Conservation (phyloP, 768 basidiomycete genomes). For the Trametes elegans region DNA sequence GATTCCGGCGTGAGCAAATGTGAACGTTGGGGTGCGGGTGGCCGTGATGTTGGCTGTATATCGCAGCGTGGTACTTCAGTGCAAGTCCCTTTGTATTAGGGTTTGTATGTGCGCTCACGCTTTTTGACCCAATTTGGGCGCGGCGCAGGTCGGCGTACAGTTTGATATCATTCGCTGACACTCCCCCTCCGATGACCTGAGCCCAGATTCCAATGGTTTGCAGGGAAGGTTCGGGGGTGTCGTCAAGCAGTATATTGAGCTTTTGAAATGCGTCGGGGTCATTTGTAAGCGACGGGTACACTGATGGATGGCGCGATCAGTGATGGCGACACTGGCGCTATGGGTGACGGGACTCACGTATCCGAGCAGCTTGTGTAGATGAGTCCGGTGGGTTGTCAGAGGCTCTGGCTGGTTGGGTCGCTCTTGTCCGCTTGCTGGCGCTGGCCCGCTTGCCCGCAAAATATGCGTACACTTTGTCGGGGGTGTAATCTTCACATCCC, state of each 20-base stretch:
- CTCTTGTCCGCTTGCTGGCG: not conserved
- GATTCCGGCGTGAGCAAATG: slow-evolving; percentile 14
- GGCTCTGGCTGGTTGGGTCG: not conserved
- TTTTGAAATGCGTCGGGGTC: not conserved
- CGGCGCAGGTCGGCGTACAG: slow-evolving; percentile 6
- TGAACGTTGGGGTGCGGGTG: not conserved
- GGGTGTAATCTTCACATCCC: slow-evolving; percentile 15
- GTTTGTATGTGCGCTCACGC: too few species aligned
- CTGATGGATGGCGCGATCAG: not conserved
- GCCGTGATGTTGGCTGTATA: not conserved
- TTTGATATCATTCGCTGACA: slow-evolving; percentile 1
- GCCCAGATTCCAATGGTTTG: slow-evolving; percentile 13
- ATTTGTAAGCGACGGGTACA: slow-evolving; percentile 13
- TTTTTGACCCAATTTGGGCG: not conserved
- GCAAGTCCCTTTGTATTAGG: too few species aligned
- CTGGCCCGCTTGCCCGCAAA: not conserved
- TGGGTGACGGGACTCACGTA: slow-evolving; percentile 6
- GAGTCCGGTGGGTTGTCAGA: too few species aligned
- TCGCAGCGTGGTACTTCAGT: too few species aligned
- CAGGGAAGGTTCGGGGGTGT: slow-evolving; percentile 1
- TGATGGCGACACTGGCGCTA: too few species aligned
- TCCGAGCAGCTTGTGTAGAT: slow-evolving; percentile 7
- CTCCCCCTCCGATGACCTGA: slow-evolving; percentile 1
- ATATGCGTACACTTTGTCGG: not conserved
- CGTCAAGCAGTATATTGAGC: slow-evolving; percentile 8